Evolutionary conservation across 2,329 filamentous ascomycete genomes (phyloP).

Genomic region (Nannizzia gypsea): DNA sequence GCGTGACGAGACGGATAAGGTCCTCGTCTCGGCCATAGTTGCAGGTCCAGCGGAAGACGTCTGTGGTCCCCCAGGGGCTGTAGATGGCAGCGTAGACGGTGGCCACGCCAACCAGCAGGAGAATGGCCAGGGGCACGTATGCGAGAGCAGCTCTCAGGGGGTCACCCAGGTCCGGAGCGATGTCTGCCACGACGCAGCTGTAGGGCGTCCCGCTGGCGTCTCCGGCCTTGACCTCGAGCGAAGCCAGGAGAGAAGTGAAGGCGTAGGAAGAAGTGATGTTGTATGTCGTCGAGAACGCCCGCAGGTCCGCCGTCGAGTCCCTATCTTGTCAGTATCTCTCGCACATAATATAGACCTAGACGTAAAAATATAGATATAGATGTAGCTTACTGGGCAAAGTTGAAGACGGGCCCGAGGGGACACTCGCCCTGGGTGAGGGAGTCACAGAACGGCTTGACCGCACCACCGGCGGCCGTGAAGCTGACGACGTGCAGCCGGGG

Average conservation of each 20-base stretch:
- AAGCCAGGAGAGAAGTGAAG: constrained; percentile 69
- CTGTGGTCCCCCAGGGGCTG: constrained; percentile 85
- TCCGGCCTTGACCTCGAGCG: constrained; percentile 63
- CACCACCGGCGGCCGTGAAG: constrained; percentile 55
- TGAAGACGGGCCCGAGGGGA: constrained; percentile 64
- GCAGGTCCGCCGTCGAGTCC: constrained; percentile 40
- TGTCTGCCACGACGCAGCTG: constrained; percentile 66
- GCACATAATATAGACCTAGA: not conserved
- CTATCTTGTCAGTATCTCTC: not conserved
- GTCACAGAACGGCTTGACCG: constrained; percentile 53
- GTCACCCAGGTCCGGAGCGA: constrained; percentile 70
- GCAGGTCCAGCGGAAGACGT: constrained; percentile 92
- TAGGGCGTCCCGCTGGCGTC: constrained; percentile 52
- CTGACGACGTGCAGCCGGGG: constrained; percentile 61
- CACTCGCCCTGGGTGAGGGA: constrained; percentile 50
- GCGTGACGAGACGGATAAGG: constrained; percentile 79
- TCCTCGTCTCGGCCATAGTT: constrained; percentile 95
- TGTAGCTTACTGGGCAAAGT: constrained; percentile 39
- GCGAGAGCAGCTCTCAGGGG: constrained; percentile 56
- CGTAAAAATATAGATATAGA: not conserved
- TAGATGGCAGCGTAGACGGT: constrained; percentile 75
- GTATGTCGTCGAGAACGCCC: constrained; percentile 61
- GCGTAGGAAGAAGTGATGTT: constrained; percentile 72
- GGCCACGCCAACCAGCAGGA: constrained; percentile 68
- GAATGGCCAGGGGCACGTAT: constrained; percentile 65